These are phyloP conservation scores for Solanum arcanum DNA, from an alignment of 257 asterid species.

Conservation along the genomic window DNA sequence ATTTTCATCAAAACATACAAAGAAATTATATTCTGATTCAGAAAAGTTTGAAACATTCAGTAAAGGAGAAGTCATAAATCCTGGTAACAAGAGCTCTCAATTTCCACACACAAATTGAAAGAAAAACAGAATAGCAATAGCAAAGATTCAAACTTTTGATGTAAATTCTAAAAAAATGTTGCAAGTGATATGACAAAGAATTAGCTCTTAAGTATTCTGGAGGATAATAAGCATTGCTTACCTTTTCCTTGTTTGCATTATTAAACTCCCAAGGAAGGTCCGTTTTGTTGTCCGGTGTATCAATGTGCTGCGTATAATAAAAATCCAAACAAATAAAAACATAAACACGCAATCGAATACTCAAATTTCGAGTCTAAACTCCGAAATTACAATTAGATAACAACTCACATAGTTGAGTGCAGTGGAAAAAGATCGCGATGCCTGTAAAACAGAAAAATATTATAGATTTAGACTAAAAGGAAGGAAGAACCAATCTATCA, in stretches of 20 bases:
- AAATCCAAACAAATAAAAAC: background rate
- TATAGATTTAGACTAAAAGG: background rate
- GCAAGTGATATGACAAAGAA: background rate
- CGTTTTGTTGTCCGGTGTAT: slow-evolving; percentile 73
- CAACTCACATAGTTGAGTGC: slow-evolving; percentile 80
- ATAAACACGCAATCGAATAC: background rate
- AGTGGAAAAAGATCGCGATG: slow-evolving; percentile 69
- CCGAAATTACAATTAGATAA: background rate
- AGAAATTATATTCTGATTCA: background rate
- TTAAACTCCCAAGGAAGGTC: slow-evolving; percentile 80
- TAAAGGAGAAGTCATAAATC: background rate
- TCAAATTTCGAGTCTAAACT: background rate
- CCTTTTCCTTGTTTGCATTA: slow-evolving; percentile 57
- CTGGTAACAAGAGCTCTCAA: background rate
- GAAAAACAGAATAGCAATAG: background rate
- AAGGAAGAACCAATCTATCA: background rate
- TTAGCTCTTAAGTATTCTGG: background rate
- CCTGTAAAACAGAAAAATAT: slow-evolving; percentile 24
- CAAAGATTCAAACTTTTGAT: background rate
- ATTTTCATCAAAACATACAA: background rate
- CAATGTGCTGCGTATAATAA: slow-evolving; percentile 51
- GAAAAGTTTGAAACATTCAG: background rate
- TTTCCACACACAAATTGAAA: background rate
- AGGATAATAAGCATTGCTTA: slow-evolving; percentile 6
- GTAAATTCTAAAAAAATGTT: background rate